phyloP scores from a whole-genome alignment of 176 grass and related monocot species.

The Hsuehochloa calcarea region DNA sequence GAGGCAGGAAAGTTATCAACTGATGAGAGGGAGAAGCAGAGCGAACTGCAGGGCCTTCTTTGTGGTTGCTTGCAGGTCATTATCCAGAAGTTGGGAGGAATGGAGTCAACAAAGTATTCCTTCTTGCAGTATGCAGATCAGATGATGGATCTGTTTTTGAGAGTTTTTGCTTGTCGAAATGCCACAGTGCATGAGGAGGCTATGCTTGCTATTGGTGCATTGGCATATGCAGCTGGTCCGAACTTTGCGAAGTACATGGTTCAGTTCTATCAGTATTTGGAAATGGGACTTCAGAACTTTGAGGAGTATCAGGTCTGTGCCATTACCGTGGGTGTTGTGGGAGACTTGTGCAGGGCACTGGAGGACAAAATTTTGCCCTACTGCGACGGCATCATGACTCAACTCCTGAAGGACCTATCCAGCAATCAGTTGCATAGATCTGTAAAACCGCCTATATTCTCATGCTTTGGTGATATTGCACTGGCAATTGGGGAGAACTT shows the following conservation, averaged over 20 bases:
- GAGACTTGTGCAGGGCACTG: conserved; percentile 76
- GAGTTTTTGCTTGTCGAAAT: conserved; percentile 74
- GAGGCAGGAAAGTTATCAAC: conserved; percentile 65
- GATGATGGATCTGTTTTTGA: conserved; percentile 86
- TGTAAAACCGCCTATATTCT: conserved; percentile 84
- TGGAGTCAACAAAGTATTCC: conserved; percentile 71
- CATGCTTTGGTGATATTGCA: conserved; percentile 85
- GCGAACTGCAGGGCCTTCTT: conserved; percentile 74
- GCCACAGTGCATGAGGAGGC: conserved; percentile 88
- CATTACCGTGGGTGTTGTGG: conserved; percentile 83
- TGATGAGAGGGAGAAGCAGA: conserved; percentile 83
- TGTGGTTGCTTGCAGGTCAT: conserved; percentile 85
- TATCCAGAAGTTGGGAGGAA: conserved; percentile 75
- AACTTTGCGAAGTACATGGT: conserved; percentile 86
- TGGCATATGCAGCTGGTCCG: conserved; percentile 75
- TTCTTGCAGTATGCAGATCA: conserved; percentile 84
- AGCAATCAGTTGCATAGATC: conserved; percentile 76
- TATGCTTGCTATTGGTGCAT: conserved; percentile 88
- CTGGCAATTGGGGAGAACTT: conserved; percentile 87
- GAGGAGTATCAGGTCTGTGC: conserved; percentile 93
- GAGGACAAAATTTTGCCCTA: conserved; percentile 84
- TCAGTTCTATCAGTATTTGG: conserved; percentile 83
- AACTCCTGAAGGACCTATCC: conserved; percentile 76
- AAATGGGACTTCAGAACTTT: conserved; percentile 92
- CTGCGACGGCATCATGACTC: conserved; percentile 88